These are phyloP conservation scores for Mycosphaerella sp. DNA, from an alignment of 2,329 filamentous ascomycete species.

Conservation along the genomic window DNA sequence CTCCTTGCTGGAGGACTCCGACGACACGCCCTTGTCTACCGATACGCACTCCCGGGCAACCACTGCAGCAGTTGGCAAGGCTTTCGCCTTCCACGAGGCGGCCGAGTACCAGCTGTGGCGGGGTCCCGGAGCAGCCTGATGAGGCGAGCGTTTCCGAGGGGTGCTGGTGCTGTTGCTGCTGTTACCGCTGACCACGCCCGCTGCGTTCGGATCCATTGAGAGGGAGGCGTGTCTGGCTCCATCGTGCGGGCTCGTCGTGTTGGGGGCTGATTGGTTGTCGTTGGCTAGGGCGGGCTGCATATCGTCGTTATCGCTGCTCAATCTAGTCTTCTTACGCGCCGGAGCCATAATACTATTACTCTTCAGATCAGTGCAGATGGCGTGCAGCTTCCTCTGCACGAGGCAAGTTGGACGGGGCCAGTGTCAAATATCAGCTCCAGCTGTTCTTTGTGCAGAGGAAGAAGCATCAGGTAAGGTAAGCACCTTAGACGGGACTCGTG, in stretches of 20 bases:
- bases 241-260: constrained; percentile 3
- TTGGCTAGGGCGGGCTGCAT: constrained; percentile 10
- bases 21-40: constrained; percentile 40
- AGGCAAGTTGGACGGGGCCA: neutral
- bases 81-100: constrained; percentile 38
- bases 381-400: neutral
- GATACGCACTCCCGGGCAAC: constrained; percentile 43
- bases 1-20: constrained; percentile 33
- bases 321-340: constrained; percentile 24
- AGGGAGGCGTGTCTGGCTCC: neutral
- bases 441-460: neutral
- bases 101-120: constrained; percentile 41
- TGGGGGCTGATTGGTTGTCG: constrained; percentile 11
- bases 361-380: neutral
- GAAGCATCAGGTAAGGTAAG: neutral
- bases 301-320: constrained; percentile 17
- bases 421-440: neutral
- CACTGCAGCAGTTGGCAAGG: constrained; percentile 42
- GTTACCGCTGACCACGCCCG: neutral
- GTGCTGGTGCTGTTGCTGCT: neutral
- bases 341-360: constrained; percentile 16
- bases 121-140: neutral
- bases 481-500: neutral
- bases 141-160: neutral
- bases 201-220: neutral